Evolutionary conservation across 352 stramenopile genomes (phyloP), one percentile per base, ranked within the genome.

Genomic region (Pythium rishiriense): DNA sequence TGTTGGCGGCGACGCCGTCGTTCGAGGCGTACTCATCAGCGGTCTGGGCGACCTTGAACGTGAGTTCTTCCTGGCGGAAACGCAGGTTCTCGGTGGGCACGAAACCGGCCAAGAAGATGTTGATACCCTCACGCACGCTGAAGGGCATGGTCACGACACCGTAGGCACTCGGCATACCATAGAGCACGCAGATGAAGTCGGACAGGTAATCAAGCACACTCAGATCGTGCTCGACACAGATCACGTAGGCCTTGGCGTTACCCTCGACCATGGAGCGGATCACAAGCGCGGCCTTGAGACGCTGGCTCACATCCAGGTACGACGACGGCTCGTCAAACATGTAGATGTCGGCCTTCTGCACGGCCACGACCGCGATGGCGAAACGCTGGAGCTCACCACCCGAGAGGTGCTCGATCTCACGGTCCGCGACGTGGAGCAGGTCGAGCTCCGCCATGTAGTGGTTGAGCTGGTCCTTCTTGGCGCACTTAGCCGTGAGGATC

Each of bases 61-160:
- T 98, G 8, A 99, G 87, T 60, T 97, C 94, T 81, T 99, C 96
- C 58, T 99, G 94, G 67, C 98, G 88, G 87, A 99, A 99, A 59
- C 98, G 85, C 66, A 99, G 77, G 77, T 99, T 99, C 82, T 99
- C 98, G 17, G 98, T 99, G 26, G 97, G 97, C 41, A 99, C 94
- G 71, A 99, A 99, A 50, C 98, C 98, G 0, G 97, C 90, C 58
- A 99, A 86, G 81, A 99, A 99, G 50, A 99, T 98, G 84, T 99
- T 99, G 81, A 99, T 99, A 64, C 98, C 98, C 76, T 99, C 97
- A 65, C 97, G 91, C 42, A 99, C 98, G 71, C 92, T 98, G 78
- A 99, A 99, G 4, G 98, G 98, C 98, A 99, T 99, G 42, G 98
- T 99, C 28, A 99, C 98, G 25, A 99, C 98, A 67, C 98, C 98